Percentiles rank a stretch among this genome's conserved stretches.
Conservation (phyloP, 2,329 filamentous ascomycete genomes). For the Ophiocordyceps camponoti-saundersi region DNA sequence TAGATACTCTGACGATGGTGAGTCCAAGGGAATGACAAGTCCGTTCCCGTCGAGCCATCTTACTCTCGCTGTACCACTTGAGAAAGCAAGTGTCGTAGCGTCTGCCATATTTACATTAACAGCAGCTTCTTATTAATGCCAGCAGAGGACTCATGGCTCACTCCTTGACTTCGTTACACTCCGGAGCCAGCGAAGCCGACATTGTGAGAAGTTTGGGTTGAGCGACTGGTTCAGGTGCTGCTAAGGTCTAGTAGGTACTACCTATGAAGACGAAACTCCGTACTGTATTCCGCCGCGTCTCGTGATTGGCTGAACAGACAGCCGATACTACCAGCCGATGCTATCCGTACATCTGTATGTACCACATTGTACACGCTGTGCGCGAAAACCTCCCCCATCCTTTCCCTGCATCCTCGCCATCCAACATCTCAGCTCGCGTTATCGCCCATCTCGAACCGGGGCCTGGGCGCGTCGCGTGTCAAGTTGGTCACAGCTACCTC, state of each 20-base stretch:
- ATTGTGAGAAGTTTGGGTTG: constrained; percentile 16
- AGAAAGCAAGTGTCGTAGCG: constrained; percentile 95
- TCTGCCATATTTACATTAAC: constrained; percentile 26
- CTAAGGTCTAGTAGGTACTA: too few species aligned
- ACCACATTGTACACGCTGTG: too few species aligned
- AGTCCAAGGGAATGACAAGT: background rate
- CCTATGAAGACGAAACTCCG: too few species aligned
- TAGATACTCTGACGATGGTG: constrained; percentile 54
- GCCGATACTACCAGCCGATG: too few species aligned
- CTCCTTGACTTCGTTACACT: constrained; percentile 96
- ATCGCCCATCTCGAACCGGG: background rate
- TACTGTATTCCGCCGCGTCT: too few species aligned
- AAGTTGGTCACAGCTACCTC: too few species aligned
- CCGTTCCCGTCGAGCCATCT: constrained; percentile 10
- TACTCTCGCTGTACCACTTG: constrained; percentile 99
- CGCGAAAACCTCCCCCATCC: background rate
- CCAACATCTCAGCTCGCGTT: background rate
- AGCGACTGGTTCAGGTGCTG: too few species aligned
- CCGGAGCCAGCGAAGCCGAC: constrained; percentile 87
- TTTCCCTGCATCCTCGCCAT: background rate
- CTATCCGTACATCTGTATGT: too few species aligned
- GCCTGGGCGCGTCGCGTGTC: background rate
- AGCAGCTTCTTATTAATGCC: background rate
- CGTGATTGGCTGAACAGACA: too few species aligned
- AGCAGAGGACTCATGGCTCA: constrained; percentile 23